These are phyloP conservation scores for Salix koriyanagi DNA, from an alignment of 345 rosid genomes.

Conservation along the genomic window DNA sequence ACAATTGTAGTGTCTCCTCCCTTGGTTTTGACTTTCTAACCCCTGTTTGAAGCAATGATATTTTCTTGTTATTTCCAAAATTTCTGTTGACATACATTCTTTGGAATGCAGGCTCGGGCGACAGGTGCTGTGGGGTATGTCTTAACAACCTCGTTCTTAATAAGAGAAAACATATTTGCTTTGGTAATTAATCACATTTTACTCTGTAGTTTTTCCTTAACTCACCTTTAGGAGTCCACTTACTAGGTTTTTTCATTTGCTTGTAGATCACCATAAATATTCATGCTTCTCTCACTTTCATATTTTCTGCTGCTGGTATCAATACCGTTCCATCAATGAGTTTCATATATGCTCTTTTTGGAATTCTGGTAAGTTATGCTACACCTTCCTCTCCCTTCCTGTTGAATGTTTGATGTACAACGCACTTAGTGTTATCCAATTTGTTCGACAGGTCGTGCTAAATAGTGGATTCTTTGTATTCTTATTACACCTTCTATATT, in stretches of 20 bases:
- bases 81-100: constrained; percentile 18
- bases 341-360: constrained; percentile 65
- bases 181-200: constrained; percentile 44
- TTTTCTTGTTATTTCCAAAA: constrained; percentile 4
- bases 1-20: constrained; percentile 55
- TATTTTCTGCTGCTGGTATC: constrained; percentile 68
- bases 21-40: constrained; percentile 17
- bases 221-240: not conserved
- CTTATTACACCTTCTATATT: constrained; percentile 71
- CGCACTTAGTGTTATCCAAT: not conserved
- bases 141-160: constrained; percentile 75
- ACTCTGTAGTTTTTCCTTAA: not conserved
- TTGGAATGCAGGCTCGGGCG: constrained; percentile 63
- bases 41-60: constrained; percentile 16
- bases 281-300: constrained; percentile 67
- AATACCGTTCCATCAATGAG: constrained; percentile 80
- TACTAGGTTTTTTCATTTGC: constrained; percentile 10
- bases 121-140: constrained; percentile 79
- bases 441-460: constrained; percentile 60
- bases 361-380: constrained; percentile 56
- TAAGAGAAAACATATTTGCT: constrained; percentile 86
- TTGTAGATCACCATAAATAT: constrained; percentile 85
- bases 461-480: constrained; percentile 79
- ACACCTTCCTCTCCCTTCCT: not conserved
- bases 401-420: not conserved